Conservation (phyloP, 345 rosid species). For the Eucalyptus coolabah region DNA sequence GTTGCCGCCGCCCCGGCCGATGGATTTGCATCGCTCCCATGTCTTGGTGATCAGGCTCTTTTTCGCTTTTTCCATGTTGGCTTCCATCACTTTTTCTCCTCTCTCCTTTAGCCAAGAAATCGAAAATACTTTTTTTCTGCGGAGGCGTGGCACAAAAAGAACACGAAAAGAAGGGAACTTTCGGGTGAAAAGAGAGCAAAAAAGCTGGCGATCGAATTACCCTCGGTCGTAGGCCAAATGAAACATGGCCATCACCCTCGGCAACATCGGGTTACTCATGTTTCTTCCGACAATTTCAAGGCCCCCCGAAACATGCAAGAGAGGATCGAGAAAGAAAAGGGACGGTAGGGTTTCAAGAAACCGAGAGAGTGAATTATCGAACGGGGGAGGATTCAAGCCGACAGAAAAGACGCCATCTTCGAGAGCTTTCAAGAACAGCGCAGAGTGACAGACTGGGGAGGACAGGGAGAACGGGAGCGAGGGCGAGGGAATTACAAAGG, state of each 20-base stretch:
- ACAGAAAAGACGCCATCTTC: neutral
- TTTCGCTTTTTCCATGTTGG: neutral
- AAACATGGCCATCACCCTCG: constrained; percentile 19
- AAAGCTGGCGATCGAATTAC: neutral
- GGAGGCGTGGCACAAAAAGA: neutral
- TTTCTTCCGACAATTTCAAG: neutral
- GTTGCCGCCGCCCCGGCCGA: constrained; percentile 3
- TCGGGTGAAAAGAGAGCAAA: neutral
- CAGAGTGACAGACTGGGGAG: neutral
- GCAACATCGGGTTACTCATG: constrained; percentile 33
- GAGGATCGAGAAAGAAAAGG: neutral
- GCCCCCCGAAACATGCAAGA: neutral
- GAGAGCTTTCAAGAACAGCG: neutral
- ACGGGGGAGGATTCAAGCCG: too few relatives aligned
- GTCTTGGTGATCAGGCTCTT: constrained; percentile 28
- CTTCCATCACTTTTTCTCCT: constrained; percentile 1
- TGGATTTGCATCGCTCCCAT: constrained; percentile 41
- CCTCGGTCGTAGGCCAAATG: constrained; percentile 27
- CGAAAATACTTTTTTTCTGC: neutral
- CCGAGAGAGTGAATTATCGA: neutral
- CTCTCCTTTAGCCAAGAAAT: neutral
- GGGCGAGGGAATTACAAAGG: neutral
- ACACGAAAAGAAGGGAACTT: neutral
- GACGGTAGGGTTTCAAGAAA: neutral
- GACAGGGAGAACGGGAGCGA: neutral